phyloP scores from a whole-genome alignment of 108 stramenopile genomes.

The Nitzschia sp. region DNA sequence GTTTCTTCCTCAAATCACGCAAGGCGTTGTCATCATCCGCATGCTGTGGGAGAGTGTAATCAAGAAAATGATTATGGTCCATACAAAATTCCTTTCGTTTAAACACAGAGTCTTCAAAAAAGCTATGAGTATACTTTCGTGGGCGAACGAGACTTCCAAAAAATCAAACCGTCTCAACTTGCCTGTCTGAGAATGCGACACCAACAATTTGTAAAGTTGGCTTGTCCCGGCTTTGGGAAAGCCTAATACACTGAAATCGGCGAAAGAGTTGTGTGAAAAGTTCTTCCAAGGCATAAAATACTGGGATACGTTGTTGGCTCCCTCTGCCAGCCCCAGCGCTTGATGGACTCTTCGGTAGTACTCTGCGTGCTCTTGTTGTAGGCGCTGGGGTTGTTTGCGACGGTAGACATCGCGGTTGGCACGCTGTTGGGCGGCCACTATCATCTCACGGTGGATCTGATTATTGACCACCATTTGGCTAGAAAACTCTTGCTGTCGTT shows the following conservation, averaged over 20 bases:
- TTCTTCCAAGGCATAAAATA: not conserved
- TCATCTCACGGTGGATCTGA: conserved; percentile 2
- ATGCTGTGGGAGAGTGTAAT: not conserved
- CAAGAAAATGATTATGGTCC: not conserved
- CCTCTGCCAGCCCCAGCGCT: not conserved
- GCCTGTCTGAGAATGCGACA: conserved; percentile 6
- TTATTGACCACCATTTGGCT: not conserved
- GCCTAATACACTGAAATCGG: conserved; percentile 13
- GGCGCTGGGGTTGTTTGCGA: not conserved
- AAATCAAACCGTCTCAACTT: too few relatives aligned
- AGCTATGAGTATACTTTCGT: too few relatives aligned
- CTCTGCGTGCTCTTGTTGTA: not conserved
- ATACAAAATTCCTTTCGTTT: conserved; percentile 21
- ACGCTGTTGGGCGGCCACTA: not conserved
- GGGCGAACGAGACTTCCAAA: too few relatives aligned
- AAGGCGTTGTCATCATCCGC: not conserved
- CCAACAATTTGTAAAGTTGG: conserved; percentile 21
- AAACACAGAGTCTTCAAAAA: not conserved
- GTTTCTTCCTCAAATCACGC: not conserved
- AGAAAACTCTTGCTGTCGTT: not conserved
- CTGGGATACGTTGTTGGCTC: not conserved
- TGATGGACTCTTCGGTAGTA: not conserved
- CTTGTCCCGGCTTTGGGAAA: conserved; percentile 21
- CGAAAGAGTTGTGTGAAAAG: conserved; percentile 15
- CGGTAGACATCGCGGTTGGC: not conserved